A percentile compares a stretch with the other conserved stretches of the same genome.
Conservation (phyloP, 2,329 filamentous ascomycete genomes). For the Beauveria bassiana region DNA sequence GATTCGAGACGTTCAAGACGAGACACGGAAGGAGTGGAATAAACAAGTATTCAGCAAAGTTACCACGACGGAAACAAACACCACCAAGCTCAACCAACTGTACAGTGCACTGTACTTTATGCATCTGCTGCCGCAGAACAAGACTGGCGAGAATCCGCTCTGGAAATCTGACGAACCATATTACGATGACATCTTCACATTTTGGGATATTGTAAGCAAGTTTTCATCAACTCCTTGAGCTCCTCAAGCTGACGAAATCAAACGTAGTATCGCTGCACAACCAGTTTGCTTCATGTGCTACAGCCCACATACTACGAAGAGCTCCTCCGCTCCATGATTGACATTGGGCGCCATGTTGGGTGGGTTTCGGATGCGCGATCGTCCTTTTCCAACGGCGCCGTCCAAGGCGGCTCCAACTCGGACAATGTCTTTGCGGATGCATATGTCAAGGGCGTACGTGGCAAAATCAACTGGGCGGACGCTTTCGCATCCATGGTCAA, state of each 20-base stretch:
- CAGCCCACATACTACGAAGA: conserved; percentile 57
- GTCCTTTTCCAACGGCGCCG: conserved; percentile 60
- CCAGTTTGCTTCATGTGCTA: conserved; percentile 56
- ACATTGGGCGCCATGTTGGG: conserved; percentile 58
- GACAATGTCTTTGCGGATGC: conserved; percentile 68
- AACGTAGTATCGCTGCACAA: conserved; percentile 52
- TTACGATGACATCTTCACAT: conserved; percentile 64
- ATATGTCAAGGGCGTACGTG: conserved; percentile 59
- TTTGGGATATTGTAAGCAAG: conserved; percentile 45
- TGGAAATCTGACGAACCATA: conserved; percentile 61
- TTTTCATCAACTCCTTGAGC: background rate
- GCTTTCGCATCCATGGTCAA: conserved; percentile 57
- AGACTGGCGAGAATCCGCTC: conserved; percentile 61
- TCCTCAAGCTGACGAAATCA: background rate
- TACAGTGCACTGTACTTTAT: conserved; percentile 65
- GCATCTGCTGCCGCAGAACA: conserved; percentile 61
- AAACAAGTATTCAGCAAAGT: conserved; percentile 54
- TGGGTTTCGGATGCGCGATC: conserved; percentile 60
- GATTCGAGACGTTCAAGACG: conserved; percentile 36
- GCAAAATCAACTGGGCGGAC: conserved; percentile 55
- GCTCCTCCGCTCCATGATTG: conserved; percentile 58
- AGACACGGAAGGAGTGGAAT: conserved; percentile 51
- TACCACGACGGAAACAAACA: conserved; percentile 48
- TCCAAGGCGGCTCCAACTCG: conserved; percentile 62
- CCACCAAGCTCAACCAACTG: conserved; percentile 49